Percentiles rank a stretch among this genome's conserved stretches.
Conservation (phyloP, 148 eudicot species). For the Dysphania ambrosioides region DNA sequence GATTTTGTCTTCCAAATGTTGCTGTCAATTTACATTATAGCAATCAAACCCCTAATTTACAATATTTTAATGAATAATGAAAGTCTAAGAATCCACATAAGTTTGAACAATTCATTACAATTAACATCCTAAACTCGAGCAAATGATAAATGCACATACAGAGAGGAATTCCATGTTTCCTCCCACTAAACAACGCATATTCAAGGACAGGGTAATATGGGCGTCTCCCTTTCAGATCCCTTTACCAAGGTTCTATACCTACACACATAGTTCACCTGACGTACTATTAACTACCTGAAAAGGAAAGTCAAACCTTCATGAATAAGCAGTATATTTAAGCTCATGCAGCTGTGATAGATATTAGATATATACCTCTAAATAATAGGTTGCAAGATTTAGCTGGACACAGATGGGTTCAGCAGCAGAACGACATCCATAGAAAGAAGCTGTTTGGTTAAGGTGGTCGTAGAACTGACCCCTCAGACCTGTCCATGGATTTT, state of each 20-base stretch:
- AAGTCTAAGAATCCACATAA: too few relatives aligned
- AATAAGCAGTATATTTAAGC: neutral
- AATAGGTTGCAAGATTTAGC: conserved; percentile 76
- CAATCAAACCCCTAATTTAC: too few relatives aligned
- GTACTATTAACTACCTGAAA: conserved; percentile 86
- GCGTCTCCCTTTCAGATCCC: conserved; percentile 78
- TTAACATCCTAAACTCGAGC: too few relatives aligned
- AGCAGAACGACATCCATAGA: conserved; percentile 94
- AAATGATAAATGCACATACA: too few relatives aligned
- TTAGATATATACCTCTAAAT: conserved; percentile 57
- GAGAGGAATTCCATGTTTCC: too few relatives aligned
- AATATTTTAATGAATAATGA: too few relatives aligned
- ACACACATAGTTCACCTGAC: conserved; percentile 52
- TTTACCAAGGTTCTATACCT: conserved; percentile 77
- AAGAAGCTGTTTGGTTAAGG: conserved; percentile 91
- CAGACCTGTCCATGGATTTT: conserved; percentile 98
- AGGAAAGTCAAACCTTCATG: neutral
- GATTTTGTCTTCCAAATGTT: too few relatives aligned
- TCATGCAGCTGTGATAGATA: neutral
- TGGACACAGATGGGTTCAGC: conserved; percentile 98
- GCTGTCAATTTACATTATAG: too few relatives aligned
- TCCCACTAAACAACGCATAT: too few relatives aligned
- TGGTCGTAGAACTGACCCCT: conserved; percentile 99
- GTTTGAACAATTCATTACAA: too few relatives aligned
- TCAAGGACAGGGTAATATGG: conserved; percentile 59